Evolutionary conservation across 192 early-diverging fungal species (phyloP), one percentile per base, ranked within the genome.

Genomic region (Lobosporangium transversale): DNA sequence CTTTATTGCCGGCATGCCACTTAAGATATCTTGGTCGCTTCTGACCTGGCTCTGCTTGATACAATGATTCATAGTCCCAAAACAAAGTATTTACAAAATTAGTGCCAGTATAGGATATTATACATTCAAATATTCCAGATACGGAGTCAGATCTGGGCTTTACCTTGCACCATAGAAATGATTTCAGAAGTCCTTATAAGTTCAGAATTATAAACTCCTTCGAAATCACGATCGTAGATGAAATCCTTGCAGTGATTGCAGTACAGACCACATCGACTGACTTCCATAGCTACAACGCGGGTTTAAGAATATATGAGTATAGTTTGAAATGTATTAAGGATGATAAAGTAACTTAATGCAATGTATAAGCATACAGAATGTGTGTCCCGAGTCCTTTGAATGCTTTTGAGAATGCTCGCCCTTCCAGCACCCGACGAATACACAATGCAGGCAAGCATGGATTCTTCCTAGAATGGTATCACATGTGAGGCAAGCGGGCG

Each of bases 361-460:
- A 66, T 11, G 11, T n/a, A 9, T 14, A 30, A 31, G 47, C 66
- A 2, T 81, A 90, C 89, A 88, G 51, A 90, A 81, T 15, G 36
- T 66, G 58, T 90, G 89, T 10, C 76, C 70, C 27, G 56, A 74
- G 32, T 88, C 75, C 37, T 68, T 58, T 20, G 82, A 65, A 63
- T 92, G 89, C 17, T 74, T 58, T 20, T 87, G 71, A 14, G 82
- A 76, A 66, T 89, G 88, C 36, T 63, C 69, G n/a, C 80, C 79
- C 30, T 83, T 86, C 87, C 88, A 90, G 79, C 95, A 97, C 3
- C 91, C 94, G 29, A 92, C 80, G 68, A 70, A 89, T 33, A 92
- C 89, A 75, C 95, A 97, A 33, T 93, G 85, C 11, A 97, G 78
- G 61, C 95, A 97, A 5, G 84, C 91, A 68, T 96, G 94, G 49